These are phyloP conservation scores for Kurtzmaniella quercitrusa DNA, from an alignment of 1,139 yeast species.

Conservation along the genomic window DNA sequence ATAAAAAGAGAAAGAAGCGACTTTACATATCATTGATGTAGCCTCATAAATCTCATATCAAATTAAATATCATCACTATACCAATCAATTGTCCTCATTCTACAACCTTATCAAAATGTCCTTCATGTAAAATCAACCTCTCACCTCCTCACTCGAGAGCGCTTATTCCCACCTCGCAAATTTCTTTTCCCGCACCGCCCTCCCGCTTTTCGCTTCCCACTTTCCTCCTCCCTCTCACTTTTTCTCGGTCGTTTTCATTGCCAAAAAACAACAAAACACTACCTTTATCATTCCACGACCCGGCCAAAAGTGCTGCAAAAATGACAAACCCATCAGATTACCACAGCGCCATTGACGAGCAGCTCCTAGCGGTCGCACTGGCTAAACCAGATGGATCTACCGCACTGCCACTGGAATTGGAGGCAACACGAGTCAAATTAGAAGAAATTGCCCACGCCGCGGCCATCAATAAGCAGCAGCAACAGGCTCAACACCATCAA, in stretches of 20 bases:
- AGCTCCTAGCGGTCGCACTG: conserved; percentile 18
- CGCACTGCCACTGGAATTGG: conserved; percentile 18
- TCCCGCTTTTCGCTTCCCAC: neutral
- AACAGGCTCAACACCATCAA: conserved; percentile 8
- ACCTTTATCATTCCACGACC: conserved; percentile 10
- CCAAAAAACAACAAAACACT: conserved; percentile 9
- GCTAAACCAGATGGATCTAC: conserved; percentile 7
- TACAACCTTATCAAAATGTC: too few relatives aligned
- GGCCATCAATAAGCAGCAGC: conserved; percentile 11
- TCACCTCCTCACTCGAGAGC: neutral
- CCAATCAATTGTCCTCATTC: too few relatives aligned
- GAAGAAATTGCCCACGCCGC: conserved; percentile 33
- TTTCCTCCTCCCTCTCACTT: neutral
- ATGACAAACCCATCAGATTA: conserved; percentile 15
- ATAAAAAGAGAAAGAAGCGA: too few relatives aligned
- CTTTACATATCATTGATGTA: too few relatives aligned
- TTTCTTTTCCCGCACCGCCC: neutral
- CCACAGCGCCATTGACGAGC: conserved; percentile 45
- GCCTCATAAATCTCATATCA: too few relatives aligned
- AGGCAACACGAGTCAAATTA: conserved; percentile 25
- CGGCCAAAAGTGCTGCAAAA: conserved; percentile 6
- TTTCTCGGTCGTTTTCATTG: conserved; percentile 2
- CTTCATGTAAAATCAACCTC: too few relatives aligned
- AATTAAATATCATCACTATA: too few relatives aligned
- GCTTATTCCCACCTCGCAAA: too few relatives aligned